Base-by-base conservation (phyloP, 192 early-diverging fungal genomes). In the Umbelopsis isabellina region DNA sequence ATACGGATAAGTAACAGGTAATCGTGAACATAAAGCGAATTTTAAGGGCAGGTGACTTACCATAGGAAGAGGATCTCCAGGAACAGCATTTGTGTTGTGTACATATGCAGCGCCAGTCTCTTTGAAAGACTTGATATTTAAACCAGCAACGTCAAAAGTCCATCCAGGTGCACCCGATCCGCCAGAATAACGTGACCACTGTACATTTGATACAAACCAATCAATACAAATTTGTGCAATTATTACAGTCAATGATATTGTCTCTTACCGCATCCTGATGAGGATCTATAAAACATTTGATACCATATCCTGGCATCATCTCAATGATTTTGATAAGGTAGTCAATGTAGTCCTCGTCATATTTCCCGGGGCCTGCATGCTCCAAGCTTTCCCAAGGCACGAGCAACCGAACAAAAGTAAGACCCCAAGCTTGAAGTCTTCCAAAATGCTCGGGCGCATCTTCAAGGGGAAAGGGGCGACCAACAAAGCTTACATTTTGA, bases 231-330 rank as follows among this genome's bases (percentile, higher is more conserved):
- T 45, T 48, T 48, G 23, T 44, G 16, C 0, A 49, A 8, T 25
- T 35, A n/a, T 41, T 44, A 3, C 35, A 27, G 47, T 23, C 23
- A 47, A 21, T 44, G 12, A 2, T 46, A 13, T 55, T 35, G 16
- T 1, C 22, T 30, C 70, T 72, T 82, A 89, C 87, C 22, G 90
- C 91, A 75, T 95, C 94, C 74, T 95, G 94, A 77, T 95, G 94
- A 8, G 94, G 94, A 81, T 95, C 91, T 61, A 95, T 92, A 46
- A 95, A 91, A 72, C 91, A 92, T 70, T 91, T 88, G 68, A 95
- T 87, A 8, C 92, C 94, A 81, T 91, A 91, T 33, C 86, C 78
- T 55, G 84, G 80, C 77, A 92, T 90, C 20, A 86, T 79, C 33
- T 80, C 80, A 21, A 94, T 84, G 4, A 95, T 69, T 51, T 80